Evolutionary conservation across 768 basidiomycete species (phyloP), one percentile per base, ranked within the genome.

Genomic region (Hericium coralloides): DNA sequence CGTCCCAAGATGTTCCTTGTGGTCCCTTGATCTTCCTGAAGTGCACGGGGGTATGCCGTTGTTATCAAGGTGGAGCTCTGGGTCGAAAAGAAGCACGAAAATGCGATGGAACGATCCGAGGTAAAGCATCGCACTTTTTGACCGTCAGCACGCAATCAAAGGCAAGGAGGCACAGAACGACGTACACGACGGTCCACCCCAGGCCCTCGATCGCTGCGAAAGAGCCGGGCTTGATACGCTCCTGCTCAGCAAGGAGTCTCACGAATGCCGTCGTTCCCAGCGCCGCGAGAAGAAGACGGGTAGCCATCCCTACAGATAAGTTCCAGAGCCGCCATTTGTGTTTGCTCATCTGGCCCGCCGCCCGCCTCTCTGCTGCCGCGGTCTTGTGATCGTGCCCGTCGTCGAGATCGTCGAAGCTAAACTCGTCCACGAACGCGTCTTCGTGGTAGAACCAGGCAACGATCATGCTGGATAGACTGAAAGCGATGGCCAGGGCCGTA

Each of bases 101-200:
- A 49, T 2, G 14, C 48, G 48, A 49, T 49, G n/a, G 18, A 49
- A 31, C 4, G 22, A 2, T 12, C 48, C 48, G 48, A 49, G 22
- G 48, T 49, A 49, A 20, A 49, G 48, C 48, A 49, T 49, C 48
- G 25, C 48, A 23, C 48, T 49, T 12, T 14, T 4, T n/a, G 14
- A 49, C 48, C 17, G 20, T 14, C 20, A 22, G 14, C 15, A 20
- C 3, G 15, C n/a, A 49, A 49, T 49, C 22, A 14, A 20, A 48
- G 20, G 22, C 23, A 26, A 39, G 12, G 25, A 15, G 12, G 22
- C 12, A 1, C 20, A 7, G 23, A 12, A 52, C 12, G 18, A 61
- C 60, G 52, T 23, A 61, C 60, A 61, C 60, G 20, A 61, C 17
- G 41, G 59, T 38, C 60, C 60, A 61, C 14, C 60, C 60, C 26